Evolutionary conservation across 306 rosid genomes (phyloP).

Genomic region (Pyrus communis): DNA sequence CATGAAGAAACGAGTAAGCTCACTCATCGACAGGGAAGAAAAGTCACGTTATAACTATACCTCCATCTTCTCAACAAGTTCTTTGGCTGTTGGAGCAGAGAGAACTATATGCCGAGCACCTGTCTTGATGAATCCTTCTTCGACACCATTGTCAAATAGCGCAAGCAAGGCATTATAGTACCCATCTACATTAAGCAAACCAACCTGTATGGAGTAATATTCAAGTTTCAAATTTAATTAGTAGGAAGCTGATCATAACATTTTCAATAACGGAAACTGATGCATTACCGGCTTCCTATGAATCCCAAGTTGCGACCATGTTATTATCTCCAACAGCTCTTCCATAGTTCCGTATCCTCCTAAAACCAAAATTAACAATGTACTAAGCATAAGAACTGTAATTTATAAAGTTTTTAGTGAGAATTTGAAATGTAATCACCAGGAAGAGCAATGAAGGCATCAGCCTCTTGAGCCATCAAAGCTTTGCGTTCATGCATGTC

Average conservation of each 20-base stretch:
- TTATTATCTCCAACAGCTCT: constrained; percentile 88
- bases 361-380: constrained; percentile 14
- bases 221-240: constrained; percentile 11
- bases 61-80: constrained; percentile 81
- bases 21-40: not conserved
- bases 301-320: constrained; percentile 96
- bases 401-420: not conserved
- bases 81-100: constrained; percentile 83
- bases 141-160: constrained; percentile 82
- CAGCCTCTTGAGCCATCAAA: constrained; percentile 84
- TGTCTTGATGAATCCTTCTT: constrained; percentile 89
- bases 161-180: constrained; percentile 85
- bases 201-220: constrained; percentile 49
- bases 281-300: constrained; percentile 71
- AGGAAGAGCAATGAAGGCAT: constrained; percentile 93
- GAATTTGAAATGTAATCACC: constrained; percentile 39
- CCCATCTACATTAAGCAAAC: constrained; percentile 89
- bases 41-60: constrained; percentile 25
- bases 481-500: constrained; percentile 99
- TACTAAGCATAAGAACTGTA: not conserved
- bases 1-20: not conserved
- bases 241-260: not conserved
- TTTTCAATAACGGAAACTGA: constrained; percentile 6
- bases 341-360: constrained; percentile 99
- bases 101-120: constrained; percentile 68